phyloP scores from a whole-genome alignment of 345 rosid species.

The Zanthoxylum bungeanum region DNA sequence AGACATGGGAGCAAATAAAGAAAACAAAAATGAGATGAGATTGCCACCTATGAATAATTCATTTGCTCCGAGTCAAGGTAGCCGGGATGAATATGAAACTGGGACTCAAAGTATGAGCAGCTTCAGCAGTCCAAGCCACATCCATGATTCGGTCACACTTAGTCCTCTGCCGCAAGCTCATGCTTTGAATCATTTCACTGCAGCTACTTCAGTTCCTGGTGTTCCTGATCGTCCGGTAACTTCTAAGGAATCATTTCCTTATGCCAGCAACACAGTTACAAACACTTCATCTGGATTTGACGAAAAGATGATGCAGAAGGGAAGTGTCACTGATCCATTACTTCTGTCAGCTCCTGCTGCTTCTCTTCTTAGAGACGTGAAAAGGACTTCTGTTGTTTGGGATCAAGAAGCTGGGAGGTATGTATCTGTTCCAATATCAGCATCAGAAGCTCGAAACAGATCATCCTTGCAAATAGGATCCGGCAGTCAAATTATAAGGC shows the following conservation, averaged over 20 bases:
- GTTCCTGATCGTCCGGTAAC: slow-evolving; percentile 46
- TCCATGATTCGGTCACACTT: slow-evolving; percentile 72
- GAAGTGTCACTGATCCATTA: slow-evolving; percentile 52
- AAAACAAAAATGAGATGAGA: slow-evolving; percentile 51
- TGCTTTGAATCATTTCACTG: slow-evolving; percentile 34
- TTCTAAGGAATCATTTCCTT: slow-evolving; percentile 35
- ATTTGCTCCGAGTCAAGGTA: slow-evolving; percentile 82
- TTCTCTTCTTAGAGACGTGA: slow-evolving; percentile 85
- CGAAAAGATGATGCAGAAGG: slow-evolving; percentile 58
- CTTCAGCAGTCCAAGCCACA: slow-evolving; percentile 88
- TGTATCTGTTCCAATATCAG: slow-evolving; percentile 70
- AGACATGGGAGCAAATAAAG: slow-evolving; percentile 60
- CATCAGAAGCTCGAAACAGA: slow-evolving; percentile 63
- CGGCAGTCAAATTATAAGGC: slow-evolving; percentile 40
- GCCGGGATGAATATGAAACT: slow-evolving; percentile 81
- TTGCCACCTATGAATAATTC: slow-evolving; percentile 54
- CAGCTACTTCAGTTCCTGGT: slow-evolving; percentile 36
- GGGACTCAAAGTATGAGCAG: slow-evolving; percentile 85
- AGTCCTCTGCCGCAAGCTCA: slow-evolving; percentile 81
- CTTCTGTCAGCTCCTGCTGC: slow-evolving; percentile 64
- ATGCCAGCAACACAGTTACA: slow-evolving; percentile 24
- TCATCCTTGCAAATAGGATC: slow-evolving; percentile 37
- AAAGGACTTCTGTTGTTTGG: slow-evolving; percentile 86
- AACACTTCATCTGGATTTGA: slow-evolving; percentile 43
- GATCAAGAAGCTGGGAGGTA: slow-evolving; percentile 97